Percentiles rank a stretch among this genome's conserved stretches.
Conservation (phyloP, 2,329 filamentous ascomycete genomes). For the Hymenoscyphus scutula region DNA sequence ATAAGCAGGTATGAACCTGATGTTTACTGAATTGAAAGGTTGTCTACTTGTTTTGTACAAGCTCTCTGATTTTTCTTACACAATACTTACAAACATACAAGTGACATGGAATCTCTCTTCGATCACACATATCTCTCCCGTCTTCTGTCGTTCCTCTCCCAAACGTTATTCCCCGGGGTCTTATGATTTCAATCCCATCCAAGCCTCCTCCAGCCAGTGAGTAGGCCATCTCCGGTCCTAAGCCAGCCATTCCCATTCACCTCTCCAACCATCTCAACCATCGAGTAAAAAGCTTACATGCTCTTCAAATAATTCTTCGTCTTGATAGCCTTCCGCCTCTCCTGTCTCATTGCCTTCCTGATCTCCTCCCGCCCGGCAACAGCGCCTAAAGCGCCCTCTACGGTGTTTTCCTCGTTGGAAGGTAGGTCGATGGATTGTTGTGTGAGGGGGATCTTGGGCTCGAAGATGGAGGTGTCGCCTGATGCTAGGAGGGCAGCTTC, state of each 20-base stretch:
- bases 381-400: constrained; percentile 45
- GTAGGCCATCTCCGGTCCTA: no score
- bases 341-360: constrained; percentile 69
- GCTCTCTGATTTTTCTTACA: not conserved
- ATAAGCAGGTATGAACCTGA: no score
- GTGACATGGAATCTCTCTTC: not conserved
- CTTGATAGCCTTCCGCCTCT: constrained; percentile 75
- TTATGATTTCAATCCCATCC: no score
- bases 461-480: constrained; percentile 63
- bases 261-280: not conserved
- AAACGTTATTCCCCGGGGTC: no score
- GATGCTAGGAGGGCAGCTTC: constrained; percentile 61
- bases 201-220: no score
- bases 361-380: constrained; percentile 57
- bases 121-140: not conserved
- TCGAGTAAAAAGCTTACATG: constrained; percentile 46
- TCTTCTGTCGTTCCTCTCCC: not conserved
- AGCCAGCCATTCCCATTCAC: not conserved
- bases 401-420: constrained; percentile 32
- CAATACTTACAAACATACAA: constrained; percentile 2
- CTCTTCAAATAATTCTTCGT: constrained; percentile 82
- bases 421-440: constrained; percentile 77
- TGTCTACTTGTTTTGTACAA: not conserved
- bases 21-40: no score
- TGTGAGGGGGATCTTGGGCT: constrained; percentile 69